Evolutionary conservation across 371 early-diverging fungal species (phyloP).

Genomic region (Nematocida sp.): DNA sequence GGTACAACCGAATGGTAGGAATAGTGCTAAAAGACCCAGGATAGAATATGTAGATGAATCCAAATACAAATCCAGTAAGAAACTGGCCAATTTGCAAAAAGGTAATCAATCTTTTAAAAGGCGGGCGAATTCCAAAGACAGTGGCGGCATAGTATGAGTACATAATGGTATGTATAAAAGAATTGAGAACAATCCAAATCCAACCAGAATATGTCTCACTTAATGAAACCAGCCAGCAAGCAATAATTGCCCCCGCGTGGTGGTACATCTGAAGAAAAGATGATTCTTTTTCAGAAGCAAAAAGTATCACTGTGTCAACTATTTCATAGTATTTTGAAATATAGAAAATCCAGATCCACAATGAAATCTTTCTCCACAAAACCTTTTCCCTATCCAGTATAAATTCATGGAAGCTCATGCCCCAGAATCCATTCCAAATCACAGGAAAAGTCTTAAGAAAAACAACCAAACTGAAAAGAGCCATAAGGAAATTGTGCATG

Average conservation of each 20-base stretch:
- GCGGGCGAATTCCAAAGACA: conserved; percentile 42
- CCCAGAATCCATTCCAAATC: conserved; percentile 28
- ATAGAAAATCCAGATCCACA: conserved; percentile 59
- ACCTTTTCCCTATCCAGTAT: conserved; percentile 9
- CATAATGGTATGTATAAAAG: conserved; percentile 60
- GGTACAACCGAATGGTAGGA: conserved; percentile 23
- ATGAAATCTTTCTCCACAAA: conserved; percentile 15
- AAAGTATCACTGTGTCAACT: conserved; percentile 55
- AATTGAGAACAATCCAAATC: conserved; percentile 61
- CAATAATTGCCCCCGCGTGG: conserved; percentile 61
- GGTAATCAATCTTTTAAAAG: conserved; percentile 56
- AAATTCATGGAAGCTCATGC: conserved; percentile 20
- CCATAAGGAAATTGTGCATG: conserved; percentile 53
- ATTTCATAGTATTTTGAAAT: conserved; percentile 58
- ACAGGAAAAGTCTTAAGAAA: conserved; percentile 52
- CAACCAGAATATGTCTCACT: conserved; percentile 46
- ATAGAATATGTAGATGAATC: conserved; percentile 18
- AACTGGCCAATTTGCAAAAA: conserved; percentile 60
- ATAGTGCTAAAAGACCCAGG: conserved; percentile 36
- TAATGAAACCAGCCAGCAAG: conserved; percentile 52
- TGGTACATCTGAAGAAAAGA: conserved; percentile 61
- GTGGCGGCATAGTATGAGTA: conserved; percentile 57
- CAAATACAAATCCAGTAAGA: conserved; percentile 45
- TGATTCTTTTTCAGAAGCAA: conserved; percentile 42
- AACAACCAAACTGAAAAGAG: conserved; percentile 49